Evolutionary conservation across 2,329 filamentous ascomycete species (phyloP).

Genomic region (Mycosphaerelloides madeirae): DNA sequence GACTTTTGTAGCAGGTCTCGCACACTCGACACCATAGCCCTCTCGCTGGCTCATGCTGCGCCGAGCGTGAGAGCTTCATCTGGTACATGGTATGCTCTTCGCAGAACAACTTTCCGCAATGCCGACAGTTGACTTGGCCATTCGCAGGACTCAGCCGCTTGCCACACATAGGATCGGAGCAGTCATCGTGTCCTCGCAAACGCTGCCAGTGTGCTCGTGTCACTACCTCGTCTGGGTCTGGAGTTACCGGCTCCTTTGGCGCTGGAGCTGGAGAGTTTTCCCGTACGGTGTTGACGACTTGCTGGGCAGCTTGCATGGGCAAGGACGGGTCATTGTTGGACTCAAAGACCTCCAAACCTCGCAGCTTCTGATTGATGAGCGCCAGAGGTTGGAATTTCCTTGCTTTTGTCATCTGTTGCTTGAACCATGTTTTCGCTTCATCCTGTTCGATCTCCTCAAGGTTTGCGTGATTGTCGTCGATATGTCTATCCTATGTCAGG

Average conservation of each 20-base stretch:
- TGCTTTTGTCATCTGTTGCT: slow-evolving; percentile 87
- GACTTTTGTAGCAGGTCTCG: slow-evolving; percentile 97
- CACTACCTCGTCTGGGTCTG: slow-evolving; percentile 86
- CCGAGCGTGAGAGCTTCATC: slow-evolving; percentile 90
- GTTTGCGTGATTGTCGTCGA: slow-evolving; percentile 88
- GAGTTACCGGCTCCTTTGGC: slow-evolving; percentile 33
- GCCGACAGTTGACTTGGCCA: slow-evolving; percentile 86
- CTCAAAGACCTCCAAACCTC: slow-evolving; percentile 88
- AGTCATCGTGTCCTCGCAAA: slow-evolving; percentile 66
- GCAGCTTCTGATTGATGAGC: slow-evolving; percentile 86
- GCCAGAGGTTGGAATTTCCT: slow-evolving; percentile 90
- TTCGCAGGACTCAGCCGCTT: slow-evolving; percentile 73
- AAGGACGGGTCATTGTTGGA: slow-evolving; percentile 65
- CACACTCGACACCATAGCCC: slow-evolving; percentile 94
- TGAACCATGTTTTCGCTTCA: slow-evolving; percentile 95
- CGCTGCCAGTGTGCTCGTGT: slow-evolving; percentile 86
- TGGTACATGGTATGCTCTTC: slow-evolving; percentile 99
- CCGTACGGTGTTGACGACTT: slow-evolving; percentile 19
- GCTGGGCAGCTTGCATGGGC: slow-evolving; percentile 12
- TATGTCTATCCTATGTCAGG: slow-evolving; percentile 50
- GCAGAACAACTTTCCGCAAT: slow-evolving; percentile 89
- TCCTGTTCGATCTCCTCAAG: slow-evolving; percentile 84
- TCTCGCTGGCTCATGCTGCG: slow-evolving; percentile 80
- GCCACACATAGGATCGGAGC: slow-evolving; percentile 81
- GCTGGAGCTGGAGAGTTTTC: slow-evolving; percentile 29